These are phyloP conservation scores for Tubosaeta sp. DNA, from an alignment of 768 basidiomycete genomes.

Conservation along the genomic window DNA sequence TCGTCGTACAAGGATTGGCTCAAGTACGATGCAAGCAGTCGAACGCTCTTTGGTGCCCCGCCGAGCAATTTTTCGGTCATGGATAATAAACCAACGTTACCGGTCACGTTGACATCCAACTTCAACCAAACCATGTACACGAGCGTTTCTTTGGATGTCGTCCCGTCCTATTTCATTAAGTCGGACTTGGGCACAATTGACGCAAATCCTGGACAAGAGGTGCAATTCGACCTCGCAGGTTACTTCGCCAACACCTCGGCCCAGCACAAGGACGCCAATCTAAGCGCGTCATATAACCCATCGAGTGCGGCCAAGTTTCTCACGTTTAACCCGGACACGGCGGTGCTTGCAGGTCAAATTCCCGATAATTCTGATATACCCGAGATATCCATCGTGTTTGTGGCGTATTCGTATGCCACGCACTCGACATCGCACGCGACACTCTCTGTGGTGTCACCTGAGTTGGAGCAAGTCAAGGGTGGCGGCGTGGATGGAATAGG, in stretches of 20 bases:
- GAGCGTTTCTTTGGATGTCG: constrained; percentile 59
- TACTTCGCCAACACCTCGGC: constrained; percentile 50
- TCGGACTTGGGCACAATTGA: constrained; percentile 54
- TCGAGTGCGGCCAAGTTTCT: constrained; percentile 46
- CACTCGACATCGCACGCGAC: constrained; percentile 69
- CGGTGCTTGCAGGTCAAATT: constrained; percentile 52
- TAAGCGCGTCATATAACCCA: constrained; percentile 57
- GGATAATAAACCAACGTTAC: constrained; percentile 40
- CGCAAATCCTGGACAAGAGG: constrained; percentile 44
- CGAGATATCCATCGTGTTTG: constrained; percentile 53
- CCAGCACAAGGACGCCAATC: constrained; percentile 42
- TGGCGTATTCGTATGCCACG: constrained; percentile 60
- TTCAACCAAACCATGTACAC: constrained; percentile 68
- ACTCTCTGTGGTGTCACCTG: constrained; percentile 47
- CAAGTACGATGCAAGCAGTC: constrained; percentile 50
- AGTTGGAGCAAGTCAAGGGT: constrained; percentile 35
- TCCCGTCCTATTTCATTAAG: constrained; percentile 68
- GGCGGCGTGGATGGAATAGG: constrained; percentile 34
- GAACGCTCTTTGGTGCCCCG: constrained; percentile 63
- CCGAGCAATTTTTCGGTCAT: constrained; percentile 39
- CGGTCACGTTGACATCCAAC: constrained; percentile 55
- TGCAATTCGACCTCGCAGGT: constrained; percentile 51
- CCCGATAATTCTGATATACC: constrained; percentile 42
- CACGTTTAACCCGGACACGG: constrained; percentile 42
- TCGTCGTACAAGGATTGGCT: constrained; percentile 55